phyloP scores from a whole-genome alignment of 306 rosid species.

The Luffa acutangula region DNA sequence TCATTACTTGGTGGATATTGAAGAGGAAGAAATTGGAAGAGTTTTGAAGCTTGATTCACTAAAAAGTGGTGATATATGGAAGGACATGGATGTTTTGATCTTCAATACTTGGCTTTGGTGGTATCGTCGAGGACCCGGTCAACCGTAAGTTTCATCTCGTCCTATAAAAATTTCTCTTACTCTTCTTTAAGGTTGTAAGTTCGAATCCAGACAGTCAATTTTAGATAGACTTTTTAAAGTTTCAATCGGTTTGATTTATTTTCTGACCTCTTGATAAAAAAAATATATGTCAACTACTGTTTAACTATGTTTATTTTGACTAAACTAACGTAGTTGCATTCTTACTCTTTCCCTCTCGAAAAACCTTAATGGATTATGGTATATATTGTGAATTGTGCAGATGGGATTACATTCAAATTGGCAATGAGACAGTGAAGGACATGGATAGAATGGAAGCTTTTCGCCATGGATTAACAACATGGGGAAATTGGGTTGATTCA shows the following conservation, averaged over 20 bases:
- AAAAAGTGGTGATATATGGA: constrained; percentile 43
- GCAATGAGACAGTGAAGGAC: constrained; percentile 28
- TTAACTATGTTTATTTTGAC: too few relatives aligned
- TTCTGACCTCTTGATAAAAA: too few relatives aligned
- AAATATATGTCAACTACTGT: too few relatives aligned
- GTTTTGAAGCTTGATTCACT: constrained; percentile 59
- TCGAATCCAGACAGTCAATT: too few relatives aligned
- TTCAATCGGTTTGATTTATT: too few relatives aligned
- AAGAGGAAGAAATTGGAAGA: constrained; percentile 35
- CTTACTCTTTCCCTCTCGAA: too few relatives aligned
- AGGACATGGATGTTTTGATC: constrained; percentile 46
- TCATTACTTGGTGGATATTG: constrained; percentile 49
- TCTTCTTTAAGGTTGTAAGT: too few relatives aligned
- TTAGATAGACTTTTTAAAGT: too few relatives aligned
- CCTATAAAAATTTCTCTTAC: too few relatives aligned
- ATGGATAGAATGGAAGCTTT: constrained; percentile 72
- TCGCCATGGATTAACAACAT: constrained; percentile 38
- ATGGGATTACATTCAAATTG: constrained; percentile 62
- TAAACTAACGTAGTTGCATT: too few relatives aligned
- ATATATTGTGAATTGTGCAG: constrained; percentile 16
- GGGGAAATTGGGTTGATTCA: constrained; percentile 59
- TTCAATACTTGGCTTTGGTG: constrained; percentile 90
- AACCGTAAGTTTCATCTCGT: constrained; percentile 49
- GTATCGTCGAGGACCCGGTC: constrained; percentile 39
- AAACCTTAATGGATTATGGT: too few relatives aligned